These are phyloP conservation scores for Podila verticillata DNA, from an alignment of 192 early-diverging fungal species.

Conservation along the genomic window DNA sequence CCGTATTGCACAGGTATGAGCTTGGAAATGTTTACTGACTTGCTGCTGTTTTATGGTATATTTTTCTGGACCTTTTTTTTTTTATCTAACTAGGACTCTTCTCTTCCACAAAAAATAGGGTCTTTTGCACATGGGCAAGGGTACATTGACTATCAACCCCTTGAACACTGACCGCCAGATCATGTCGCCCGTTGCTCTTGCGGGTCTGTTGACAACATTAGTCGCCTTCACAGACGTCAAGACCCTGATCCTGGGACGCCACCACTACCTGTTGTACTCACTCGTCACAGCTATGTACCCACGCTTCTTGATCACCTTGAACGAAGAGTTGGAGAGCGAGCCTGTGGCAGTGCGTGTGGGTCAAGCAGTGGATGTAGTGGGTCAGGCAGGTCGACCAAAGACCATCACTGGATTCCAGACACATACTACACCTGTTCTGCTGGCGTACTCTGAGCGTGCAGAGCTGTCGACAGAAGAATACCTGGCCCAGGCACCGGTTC, in stretches of 20 bases:
- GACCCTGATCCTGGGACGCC: conserved; percentile 87
- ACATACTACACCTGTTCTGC: conserved; percentile 95
- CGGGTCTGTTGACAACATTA: conserved; percentile 88
- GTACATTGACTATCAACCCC: conserved; percentile 96
- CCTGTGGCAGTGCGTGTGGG: conserved; percentile 95
- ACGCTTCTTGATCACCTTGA: conserved; percentile 96
- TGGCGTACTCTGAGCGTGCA: conserved; percentile 96
- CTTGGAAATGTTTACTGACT: not conserved
- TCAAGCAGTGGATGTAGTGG: conserved; percentile 99
- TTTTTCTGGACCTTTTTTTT: not conserved
- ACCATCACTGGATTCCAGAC: conserved; percentile 99
- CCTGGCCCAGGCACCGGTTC: conserved; percentile 80
- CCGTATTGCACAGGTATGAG: conserved; percentile 77
- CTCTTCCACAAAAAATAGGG: conserved; percentile 56
- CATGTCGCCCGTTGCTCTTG: conserved; percentile 89
- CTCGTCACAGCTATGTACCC: conserved; percentile 96
- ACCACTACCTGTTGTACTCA: conserved; percentile 95
- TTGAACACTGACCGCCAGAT: conserved; percentile 92
- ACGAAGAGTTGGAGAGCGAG: conserved; percentile 86
- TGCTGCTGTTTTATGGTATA: not conserved
- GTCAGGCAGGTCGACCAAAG: conserved; percentile 98
- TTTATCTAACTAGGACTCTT: not conserved
- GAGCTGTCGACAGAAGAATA: conserved; percentile 99
- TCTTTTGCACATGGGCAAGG: conserved; percentile 97
- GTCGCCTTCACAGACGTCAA: conserved; percentile 93